phyloP scores from a whole-genome alignment of 2,329 filamentous ascomycete genomes.

The Neofusicoccum parvum region DNA sequence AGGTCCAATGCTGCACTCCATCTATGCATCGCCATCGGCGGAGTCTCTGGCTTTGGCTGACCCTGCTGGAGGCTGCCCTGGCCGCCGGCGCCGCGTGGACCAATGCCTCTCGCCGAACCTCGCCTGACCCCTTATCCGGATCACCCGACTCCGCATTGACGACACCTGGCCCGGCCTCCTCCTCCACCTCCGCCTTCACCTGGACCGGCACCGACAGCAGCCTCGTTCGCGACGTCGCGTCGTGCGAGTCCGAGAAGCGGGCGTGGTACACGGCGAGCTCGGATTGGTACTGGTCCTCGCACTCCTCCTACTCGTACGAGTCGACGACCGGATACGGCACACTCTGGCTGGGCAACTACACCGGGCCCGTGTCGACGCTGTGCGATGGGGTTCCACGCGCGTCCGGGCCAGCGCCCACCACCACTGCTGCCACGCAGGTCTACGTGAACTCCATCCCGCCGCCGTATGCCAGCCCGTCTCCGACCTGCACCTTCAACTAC shows the following conservation, averaged over 20 bases:
- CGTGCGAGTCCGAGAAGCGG: conserved; percentile 4
- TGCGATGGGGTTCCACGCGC: conserved; percentile 14
- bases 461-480: not conserved
- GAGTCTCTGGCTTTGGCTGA: not conserved
- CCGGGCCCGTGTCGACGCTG: conserved; percentile 6
- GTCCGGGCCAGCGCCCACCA: not conserved
- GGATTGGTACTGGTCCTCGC: conserved; percentile 8
- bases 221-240: not conserved
- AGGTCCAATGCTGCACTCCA: conserved; percentile 13
- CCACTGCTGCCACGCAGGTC: not conserved
- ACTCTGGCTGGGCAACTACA: conserved; percentile 11
- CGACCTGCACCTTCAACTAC: conserved; percentile 19
- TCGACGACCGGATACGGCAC: not conserved
- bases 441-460: not conserved
- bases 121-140: conserved; percentile 13
- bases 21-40: conserved; percentile 5
- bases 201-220: conserved; percentile 13
- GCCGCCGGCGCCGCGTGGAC: not conserved
- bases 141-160: conserved; percentile 11
- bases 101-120: not conserved
- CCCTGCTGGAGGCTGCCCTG: not conserved
- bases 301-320: conserved; percentile 6
- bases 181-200: not conserved
- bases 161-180: not conserved
- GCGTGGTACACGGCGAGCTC: not conserved